Conservation (phyloP, 805 yeast species). For the Kodamaea lidongshanica region DNA sequence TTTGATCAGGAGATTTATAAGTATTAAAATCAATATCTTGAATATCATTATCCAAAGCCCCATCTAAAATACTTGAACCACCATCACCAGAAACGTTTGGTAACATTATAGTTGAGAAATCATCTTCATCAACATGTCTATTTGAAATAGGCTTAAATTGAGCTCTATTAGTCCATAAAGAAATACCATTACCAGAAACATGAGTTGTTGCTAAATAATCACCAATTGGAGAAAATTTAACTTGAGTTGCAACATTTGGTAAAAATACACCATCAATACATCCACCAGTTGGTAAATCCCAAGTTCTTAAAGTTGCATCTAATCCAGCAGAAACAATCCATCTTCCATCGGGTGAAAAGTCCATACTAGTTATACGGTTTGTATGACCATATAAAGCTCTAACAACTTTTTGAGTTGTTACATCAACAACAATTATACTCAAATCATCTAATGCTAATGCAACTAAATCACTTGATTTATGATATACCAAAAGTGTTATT, state of each 20-base stretch:
- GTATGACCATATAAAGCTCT: constrained; percentile 87
- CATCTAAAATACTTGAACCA: constrained; percentile 65
- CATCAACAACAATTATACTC: constrained; percentile 76
- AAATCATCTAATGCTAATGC: constrained; percentile 86
- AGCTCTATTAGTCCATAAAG: constrained; percentile 86
- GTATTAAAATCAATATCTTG: constrained; percentile 23
- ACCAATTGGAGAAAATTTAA: constrained; percentile 80
- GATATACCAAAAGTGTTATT: constrained; percentile 69
- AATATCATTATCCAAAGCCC: constrained; percentile 55
- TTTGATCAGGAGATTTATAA: constrained; percentile 56
- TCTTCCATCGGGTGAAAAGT: constrained; percentile 91
- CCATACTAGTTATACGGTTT: constrained; percentile 80
- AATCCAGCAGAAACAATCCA: constrained; percentile 83
- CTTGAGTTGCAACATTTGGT: constrained; percentile 70
- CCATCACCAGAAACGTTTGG: constrained; percentile 80
- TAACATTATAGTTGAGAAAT: constrained; percentile 54
- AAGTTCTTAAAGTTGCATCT: constrained; percentile 85
- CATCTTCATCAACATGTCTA: constrained; percentile 69
- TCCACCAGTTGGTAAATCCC: constrained; percentile 97
- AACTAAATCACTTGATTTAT: constrained; percentile 73
- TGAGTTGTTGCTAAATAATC: constrained; percentile 91
- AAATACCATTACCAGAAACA: constrained; percentile 82
- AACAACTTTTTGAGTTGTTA: constrained; percentile 72
- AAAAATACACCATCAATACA: constrained; percentile 88
- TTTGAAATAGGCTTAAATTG: constrained; percentile 75